These are phyloP conservation scores for Eucalyptus regnans DNA, from an alignment of 345 rosid species.

Conservation along the genomic window DNA sequence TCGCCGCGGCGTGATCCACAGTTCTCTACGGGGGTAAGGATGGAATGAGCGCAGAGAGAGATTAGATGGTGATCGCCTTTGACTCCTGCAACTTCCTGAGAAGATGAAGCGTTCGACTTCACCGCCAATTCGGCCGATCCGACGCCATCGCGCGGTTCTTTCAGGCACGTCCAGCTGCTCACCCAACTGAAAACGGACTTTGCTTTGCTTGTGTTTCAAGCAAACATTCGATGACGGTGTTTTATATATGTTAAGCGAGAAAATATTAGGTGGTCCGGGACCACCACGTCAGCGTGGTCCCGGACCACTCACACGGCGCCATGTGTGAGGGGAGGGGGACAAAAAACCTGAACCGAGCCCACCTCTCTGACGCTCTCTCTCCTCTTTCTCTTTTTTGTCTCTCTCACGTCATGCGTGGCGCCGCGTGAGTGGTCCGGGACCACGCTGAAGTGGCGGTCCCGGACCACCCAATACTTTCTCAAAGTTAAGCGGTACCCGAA, in stretches of 20 bases:
- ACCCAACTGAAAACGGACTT: not conserved
- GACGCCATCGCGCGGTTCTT: not conserved
- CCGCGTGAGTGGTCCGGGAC: no score
- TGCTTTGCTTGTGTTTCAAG: not conserved
- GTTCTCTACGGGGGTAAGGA: slow-evolving; percentile 3
- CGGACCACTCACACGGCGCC: no score
- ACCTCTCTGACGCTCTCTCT: no score
- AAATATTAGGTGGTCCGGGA: no score
- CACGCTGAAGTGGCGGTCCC: no score
- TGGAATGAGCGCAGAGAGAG: not conserved
- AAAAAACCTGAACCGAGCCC: no score
- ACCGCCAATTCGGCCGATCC: not conserved
- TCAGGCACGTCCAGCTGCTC: not conserved
- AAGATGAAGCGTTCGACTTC: not conserved
- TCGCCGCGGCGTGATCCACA: not conserved
- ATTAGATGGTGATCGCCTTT: not conserved
- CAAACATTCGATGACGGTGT: not conserved
- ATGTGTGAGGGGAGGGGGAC: no score
- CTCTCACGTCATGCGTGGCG: no score
- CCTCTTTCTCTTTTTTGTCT: no score
- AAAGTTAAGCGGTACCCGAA: no score
- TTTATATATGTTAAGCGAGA: not conserved
- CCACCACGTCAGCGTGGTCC: no score
- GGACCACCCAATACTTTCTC: no score
- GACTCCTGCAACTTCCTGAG: not conserved